Conservation (phyloP, 176 grass and related monocot genomes). For the Eleusine indica region DNA sequence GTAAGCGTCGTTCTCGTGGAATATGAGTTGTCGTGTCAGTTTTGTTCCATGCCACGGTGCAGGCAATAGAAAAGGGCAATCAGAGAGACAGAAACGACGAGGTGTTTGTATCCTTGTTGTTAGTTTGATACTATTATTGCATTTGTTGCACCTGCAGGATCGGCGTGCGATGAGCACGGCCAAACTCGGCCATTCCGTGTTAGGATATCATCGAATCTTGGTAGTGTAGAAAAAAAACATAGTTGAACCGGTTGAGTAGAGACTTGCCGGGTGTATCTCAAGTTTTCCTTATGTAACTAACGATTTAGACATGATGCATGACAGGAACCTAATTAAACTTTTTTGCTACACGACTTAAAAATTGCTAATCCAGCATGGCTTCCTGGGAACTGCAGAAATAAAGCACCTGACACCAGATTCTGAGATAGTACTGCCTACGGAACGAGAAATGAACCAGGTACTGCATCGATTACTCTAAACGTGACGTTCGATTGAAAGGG, state of each 20-base stretch:
- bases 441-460: neutral
- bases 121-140: neutral
- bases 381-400: neutral
- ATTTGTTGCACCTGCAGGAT: neutral
- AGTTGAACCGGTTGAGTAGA: neutral
- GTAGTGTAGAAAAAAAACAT: neutral
- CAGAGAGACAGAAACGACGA: neutral
- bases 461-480: neutral
- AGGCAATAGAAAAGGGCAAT: neutral
- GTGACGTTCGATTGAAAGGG: constrained; percentile 18
- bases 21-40: neutral
- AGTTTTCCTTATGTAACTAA: neutral
- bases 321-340: neutral
- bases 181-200: neutral
- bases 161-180: neutral
- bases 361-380: neutral
- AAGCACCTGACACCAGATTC: neutral
- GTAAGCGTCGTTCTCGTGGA: neutral
- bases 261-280: too few relatives aligned
- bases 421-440: too few relatives aligned
- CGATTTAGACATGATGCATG: neutral
- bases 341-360: neutral
- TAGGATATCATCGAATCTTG: neutral
- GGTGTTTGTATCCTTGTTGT: neutral
- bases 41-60: neutral